These are phyloP conservation scores for Vanrija humicola DNA, from an alignment of 1,284 basidiomycete genomes.

Conservation along the genomic window DNA sequence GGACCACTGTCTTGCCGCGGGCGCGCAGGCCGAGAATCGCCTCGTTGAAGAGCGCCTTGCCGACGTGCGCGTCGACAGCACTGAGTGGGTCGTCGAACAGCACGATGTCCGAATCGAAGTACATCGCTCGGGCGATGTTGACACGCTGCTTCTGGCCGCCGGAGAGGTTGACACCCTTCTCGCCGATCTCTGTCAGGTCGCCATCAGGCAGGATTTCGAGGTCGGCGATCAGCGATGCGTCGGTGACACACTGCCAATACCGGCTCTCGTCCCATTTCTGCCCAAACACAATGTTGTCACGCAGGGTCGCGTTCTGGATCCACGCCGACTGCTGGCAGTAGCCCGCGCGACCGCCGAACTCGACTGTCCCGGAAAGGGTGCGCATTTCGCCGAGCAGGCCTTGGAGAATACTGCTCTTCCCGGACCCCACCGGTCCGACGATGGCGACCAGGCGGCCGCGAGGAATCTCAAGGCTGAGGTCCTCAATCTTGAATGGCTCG, in stretches of 20 bases:
- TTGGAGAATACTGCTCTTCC: slow-evolving; percentile 64
- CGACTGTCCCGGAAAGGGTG: slow-evolving; percentile 55
- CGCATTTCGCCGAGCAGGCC: slow-evolving; percentile 71
- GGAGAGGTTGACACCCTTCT: slow-evolving; percentile 50
- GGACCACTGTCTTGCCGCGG: slow-evolving; percentile 67
- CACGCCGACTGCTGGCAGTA: slow-evolving; percentile 76
- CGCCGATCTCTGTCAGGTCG: slow-evolving; percentile 58
- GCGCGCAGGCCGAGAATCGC: slow-evolving; percentile 62
- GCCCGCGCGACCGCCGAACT: slow-evolving; percentile 65
- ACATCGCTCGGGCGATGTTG: slow-evolving; percentile 71
- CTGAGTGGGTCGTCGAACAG: slow-evolving; percentile 79
- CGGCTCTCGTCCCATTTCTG: slow-evolving; percentile 62
- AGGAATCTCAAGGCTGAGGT: slow-evolving; percentile 58
- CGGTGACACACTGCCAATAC: slow-evolving; percentile 63
- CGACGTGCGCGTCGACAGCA: slow-evolving; percentile 81
- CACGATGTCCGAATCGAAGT: slow-evolving; percentile 77
- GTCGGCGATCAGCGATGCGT: slow-evolving; percentile 63
- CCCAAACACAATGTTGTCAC: slow-evolving; percentile 61
- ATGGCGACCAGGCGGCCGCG: slow-evolving; percentile 62
- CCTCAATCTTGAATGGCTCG: slow-evolving; percentile 55
- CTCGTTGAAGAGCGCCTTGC: slow-evolving; percentile 77
- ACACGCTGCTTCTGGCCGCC: slow-evolving; percentile 52
- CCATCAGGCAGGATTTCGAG: slow-evolving; percentile 68
- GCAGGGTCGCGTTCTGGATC: slow-evolving; percentile 77
- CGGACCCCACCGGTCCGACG: slow-evolving; percentile 58